Conservation (phyloP, 495 filamentous ascomycete genomes). For the Bacidia rubella region DNA sequence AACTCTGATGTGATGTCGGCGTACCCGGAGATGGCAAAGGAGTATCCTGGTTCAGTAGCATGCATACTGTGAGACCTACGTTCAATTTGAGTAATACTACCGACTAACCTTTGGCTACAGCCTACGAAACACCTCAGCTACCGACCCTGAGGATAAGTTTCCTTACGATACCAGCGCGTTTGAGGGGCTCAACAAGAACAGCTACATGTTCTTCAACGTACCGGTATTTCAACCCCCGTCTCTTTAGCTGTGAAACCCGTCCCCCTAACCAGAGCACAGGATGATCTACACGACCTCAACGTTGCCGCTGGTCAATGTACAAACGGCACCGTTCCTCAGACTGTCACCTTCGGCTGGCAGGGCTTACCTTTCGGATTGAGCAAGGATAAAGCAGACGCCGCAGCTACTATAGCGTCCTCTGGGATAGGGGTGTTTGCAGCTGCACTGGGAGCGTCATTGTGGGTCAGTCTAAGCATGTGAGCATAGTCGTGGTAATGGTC, state of each 20-base stretch:
- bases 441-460: conserved; percentile 6
- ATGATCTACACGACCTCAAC: conserved; percentile 55
- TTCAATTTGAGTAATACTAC: neutral
- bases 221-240: too few species aligned
- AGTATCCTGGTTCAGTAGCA: conserved; percentile 57
- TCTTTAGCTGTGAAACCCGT: too few species aligned
- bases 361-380: conserved; percentile 35
- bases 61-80: conserved; percentile 42
- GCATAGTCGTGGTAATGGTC: too few species aligned
- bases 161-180: conserved; percentile 67
- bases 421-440: conserved; percentile 4
- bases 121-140: conserved; percentile 57
- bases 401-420: neutral
- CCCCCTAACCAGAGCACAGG: conserved; percentile 18
- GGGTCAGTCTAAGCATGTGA: conserved; percentile 5
- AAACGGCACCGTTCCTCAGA: conserved; percentile 48
- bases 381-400: conserved; percentile 3
- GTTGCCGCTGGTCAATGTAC: conserved; percentile 56
- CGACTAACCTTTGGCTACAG: neutral
- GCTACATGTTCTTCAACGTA: conserved; percentile 67
- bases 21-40: conserved; percentile 51
- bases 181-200: conserved; percentile 41
- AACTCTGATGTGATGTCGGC: conserved; percentile 66
- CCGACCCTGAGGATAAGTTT: conserved; percentile 46
- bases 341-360: conserved; percentile 56